Conservation (phyloP, 2,329 filamentous ascomycete genomes). For the Stagonosporopsis chrysanthemi region DNA sequence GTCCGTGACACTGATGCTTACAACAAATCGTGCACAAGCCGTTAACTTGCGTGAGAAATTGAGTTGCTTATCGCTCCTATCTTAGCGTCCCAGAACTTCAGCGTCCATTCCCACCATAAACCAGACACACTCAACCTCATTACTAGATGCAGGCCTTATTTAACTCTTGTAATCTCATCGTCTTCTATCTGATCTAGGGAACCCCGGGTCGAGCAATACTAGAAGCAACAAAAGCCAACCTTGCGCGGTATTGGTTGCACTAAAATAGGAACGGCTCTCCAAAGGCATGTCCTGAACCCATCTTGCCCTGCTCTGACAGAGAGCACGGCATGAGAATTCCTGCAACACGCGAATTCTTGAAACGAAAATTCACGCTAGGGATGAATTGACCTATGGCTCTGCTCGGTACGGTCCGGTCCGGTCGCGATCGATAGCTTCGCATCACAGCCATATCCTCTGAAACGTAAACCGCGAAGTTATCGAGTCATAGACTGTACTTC, state of each 20-base stretch:
- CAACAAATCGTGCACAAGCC: neutral
- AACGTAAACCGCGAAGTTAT: neutral
- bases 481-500: neutral
- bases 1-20: neutral
- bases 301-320: neutral
- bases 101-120: neutral
- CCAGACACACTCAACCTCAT: neutral
- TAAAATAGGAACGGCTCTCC: neutral
- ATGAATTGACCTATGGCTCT: neutral
- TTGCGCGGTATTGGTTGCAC: neutral
- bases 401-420: neutral
- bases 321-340: neutral
- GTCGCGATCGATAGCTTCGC: neutral
- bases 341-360: neutral
- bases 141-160: no score
- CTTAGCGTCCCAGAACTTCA: constrained; percentile 2
- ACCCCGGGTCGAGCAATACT: no score
- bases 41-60: constrained; percentile 1
- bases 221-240: no score
- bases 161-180: no score
- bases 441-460: neutral
- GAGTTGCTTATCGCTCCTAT: constrained; percentile 12
- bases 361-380: neutral
- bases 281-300: neutral
- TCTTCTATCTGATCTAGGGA: no score